phyloP scores from a whole-genome alignment of 164 flowering plant genomes.

The Cinnamomum chago region DNA sequence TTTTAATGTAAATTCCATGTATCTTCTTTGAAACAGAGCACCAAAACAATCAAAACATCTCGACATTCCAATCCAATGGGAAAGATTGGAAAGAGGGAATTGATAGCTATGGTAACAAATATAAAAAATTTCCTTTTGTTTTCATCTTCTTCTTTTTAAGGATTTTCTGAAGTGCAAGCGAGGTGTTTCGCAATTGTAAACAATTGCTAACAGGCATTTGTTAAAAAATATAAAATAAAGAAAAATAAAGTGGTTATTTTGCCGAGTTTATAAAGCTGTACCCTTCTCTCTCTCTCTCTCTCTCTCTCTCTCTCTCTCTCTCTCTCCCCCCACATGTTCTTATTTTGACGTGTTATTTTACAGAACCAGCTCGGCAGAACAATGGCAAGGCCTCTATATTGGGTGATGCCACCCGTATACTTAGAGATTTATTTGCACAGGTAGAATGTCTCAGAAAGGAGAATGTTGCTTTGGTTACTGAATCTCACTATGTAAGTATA shows the following conservation, averaged over 20 bases:
- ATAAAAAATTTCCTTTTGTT: too few species aligned
- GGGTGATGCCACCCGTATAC: conserved; percentile 41
- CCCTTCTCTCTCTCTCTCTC: too few species aligned
- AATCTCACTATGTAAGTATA: conserved; percentile 55
- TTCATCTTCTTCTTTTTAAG: too few species aligned
- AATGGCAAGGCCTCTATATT: conserved; percentile 59
- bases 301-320: too few species aligned
- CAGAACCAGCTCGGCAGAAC: conserved; percentile 42
- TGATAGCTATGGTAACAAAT: not conserved
- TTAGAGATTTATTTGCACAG: conserved; percentile 37
- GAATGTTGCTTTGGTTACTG: conserved; percentile 46
- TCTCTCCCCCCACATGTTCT: not conserved
- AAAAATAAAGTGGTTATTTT: not conserved
- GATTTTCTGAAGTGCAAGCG: not conserved
- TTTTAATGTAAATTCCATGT: not conserved
- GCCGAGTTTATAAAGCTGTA: too few species aligned
- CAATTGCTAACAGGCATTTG: not conserved
- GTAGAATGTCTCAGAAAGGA: conserved; percentile 48
- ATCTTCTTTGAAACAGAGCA: not conserved
- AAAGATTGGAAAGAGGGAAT: not conserved
- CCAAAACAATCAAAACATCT: not conserved
- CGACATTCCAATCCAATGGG: not conserved
- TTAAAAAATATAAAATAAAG: not conserved
- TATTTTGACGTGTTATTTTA: not conserved
- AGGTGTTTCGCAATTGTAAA: too few species aligned